phyloP scores from a whole-genome alignment of 2,329 filamentous ascomycete species.

The Cryoendolithus antarcticus region DNA sequence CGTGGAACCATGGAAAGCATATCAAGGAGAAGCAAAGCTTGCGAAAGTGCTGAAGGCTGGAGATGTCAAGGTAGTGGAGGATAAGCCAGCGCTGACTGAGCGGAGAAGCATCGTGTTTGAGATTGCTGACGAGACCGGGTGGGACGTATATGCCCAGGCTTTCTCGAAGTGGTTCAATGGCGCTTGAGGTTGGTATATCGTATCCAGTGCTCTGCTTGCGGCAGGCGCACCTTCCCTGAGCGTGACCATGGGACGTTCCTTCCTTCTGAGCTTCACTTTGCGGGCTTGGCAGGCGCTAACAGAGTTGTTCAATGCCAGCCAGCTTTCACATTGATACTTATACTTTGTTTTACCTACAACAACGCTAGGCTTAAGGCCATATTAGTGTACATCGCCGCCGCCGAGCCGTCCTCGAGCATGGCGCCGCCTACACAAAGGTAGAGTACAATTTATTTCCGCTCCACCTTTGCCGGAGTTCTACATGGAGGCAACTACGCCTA shows the following conservation, averaged over 20 bases:
- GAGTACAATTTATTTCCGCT: conserved; percentile 12
- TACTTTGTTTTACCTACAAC: too few species aligned
- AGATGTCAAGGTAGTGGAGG: conserved; percentile 5
- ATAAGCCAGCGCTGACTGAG: conserved; percentile 8
- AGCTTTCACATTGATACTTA: too few species aligned
- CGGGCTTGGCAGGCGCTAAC: too few species aligned
- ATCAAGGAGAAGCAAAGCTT: conserved; percentile 16
- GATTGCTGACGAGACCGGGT: conserved; percentile 7
- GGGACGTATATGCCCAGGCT: conserved; percentile 3
- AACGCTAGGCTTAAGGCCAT: too few species aligned
- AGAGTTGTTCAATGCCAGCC: too few species aligned
- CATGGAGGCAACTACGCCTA: conserved; percentile 1
- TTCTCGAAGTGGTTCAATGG: too few species aligned
- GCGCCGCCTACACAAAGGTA: conserved; percentile 2
- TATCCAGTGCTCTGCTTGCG: too few species aligned
- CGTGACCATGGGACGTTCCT: too few species aligned
- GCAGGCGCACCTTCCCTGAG: too few species aligned
- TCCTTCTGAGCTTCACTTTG: too few species aligned
- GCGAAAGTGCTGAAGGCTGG: conserved; percentile 8
- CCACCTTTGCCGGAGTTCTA: conserved; percentile 19
- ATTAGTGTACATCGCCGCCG: too few species aligned
- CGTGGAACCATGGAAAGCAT: conserved; percentile 22
- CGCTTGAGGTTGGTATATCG: too few species aligned
- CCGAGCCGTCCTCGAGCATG: neutral
- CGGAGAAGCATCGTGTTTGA: conserved; percentile 9